A percentile compares a stretch with the other conserved stretches of the same genome.
phyloP scores from a whole-genome alignment of 83 land plant genomes.

The Diphasiastrum complanatum region DNA sequence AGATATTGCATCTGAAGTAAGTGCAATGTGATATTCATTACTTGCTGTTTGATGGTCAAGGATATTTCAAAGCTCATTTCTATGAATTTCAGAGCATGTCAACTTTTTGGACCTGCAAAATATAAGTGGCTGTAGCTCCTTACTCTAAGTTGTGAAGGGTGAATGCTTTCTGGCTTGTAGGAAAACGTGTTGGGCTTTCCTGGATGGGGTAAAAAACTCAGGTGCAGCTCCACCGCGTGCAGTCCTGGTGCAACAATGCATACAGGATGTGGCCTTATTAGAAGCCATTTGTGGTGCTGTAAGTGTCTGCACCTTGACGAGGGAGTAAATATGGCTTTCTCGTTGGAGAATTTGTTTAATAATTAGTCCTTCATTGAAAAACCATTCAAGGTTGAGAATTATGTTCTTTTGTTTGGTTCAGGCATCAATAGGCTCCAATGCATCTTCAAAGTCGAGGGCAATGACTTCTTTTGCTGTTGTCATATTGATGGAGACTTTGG shows the following conservation, averaged over 20 bases:
- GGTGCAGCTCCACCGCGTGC: slow-evolving; percentile 82
- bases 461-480: slow-evolving; percentile 53
- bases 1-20: slow-evolving; percentile 54
- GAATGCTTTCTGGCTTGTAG: slow-evolving; percentile 13
- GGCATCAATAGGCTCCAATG: slow-evolving; percentile 15
- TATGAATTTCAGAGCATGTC: slow-evolving; percentile 1
- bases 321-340: no score
- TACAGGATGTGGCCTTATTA: slow-evolving; percentile 59
- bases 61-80: slow-evolving; percentile 5
- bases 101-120: no score
- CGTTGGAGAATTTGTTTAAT: no score
- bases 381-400: no score
- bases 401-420: background rate
- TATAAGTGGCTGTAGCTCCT: no score
- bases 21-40: background rate
- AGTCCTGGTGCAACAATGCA: slow-evolving; percentile 69
- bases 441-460: slow-evolving; percentile 30
- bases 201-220: slow-evolving; percentile 61
- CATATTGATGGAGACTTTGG: slow-evolving; percentile 59
- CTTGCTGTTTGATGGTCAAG: background rate
- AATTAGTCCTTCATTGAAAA: no score
- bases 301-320: no score
- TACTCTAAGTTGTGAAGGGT: background rate
- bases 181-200: slow-evolving; percentile 74
- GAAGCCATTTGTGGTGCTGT: slow-evolving; percentile 73